Conservation (phyloP, 257 asterid genomes). For the Fraxinus quadrangulata region DNA sequence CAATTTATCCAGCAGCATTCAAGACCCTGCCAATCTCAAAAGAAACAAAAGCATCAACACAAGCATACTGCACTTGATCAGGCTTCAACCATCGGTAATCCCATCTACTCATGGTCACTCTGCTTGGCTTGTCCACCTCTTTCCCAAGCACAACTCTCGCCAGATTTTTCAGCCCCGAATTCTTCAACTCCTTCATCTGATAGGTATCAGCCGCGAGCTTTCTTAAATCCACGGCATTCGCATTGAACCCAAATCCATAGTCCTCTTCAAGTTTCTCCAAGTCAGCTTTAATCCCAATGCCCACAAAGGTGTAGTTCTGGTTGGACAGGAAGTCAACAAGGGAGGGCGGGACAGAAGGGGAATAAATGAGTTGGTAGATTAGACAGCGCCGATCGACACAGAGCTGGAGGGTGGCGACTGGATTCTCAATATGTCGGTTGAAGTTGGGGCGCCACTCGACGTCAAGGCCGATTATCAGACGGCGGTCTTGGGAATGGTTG, state of each 20-base stretch:
- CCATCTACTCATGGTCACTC: slow-evolving; percentile 22
- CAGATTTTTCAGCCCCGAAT: slow-evolving; percentile 35
- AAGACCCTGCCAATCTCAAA: slow-evolving; percentile 18
- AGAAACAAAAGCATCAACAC: slow-evolving; percentile 29
- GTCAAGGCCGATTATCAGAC: slow-evolving; percentile 5
- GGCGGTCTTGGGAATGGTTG: slow-evolving; percentile 2
- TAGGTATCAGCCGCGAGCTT: slow-evolving; percentile 24
- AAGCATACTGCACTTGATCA: slow-evolving; percentile 19
- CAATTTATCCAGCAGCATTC: neutral
- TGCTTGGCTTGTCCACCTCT: slow-evolving; percentile 29
- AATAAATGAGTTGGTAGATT: slow-evolving; percentile 34
- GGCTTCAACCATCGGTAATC: neutral
- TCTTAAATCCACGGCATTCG: slow-evolving; percentile 33
- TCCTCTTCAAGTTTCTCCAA: slow-evolving; percentile 32
- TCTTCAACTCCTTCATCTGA: slow-evolving; percentile 7
- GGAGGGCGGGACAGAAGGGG: slow-evolving; percentile 1
- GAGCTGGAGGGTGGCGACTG: slow-evolving; percentile 35
- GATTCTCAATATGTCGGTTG: neutral
- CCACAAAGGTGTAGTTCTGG: slow-evolving; percentile 28
- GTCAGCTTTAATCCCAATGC: slow-evolving; percentile 32
- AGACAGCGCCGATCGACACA: slow-evolving; percentile 48
- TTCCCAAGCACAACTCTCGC: slow-evolving; percentile 26
- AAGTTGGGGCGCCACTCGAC: slow-evolving; percentile 21
- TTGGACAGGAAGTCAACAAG: slow-evolving; percentile 26
- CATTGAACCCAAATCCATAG: slow-evolving; percentile 15